Conservation (phyloP, 2,329 filamentous ascomycete species). For the Rosellinia necatrix region DNA sequence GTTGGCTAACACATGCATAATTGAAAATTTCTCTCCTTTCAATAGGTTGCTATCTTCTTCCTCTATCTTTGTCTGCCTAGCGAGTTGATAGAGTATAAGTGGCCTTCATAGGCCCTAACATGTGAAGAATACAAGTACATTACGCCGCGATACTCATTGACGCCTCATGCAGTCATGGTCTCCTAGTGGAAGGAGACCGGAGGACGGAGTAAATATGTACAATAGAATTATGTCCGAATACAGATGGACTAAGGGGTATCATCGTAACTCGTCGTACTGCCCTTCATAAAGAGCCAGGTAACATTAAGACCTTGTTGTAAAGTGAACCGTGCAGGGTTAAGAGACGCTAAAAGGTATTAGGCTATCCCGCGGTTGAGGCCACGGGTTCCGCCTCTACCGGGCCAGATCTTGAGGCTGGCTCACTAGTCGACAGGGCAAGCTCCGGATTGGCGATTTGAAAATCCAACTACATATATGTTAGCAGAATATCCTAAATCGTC, state of each 20-base stretch:
- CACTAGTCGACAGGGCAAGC: slow-evolving; percentile 60
- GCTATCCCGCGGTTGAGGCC: slow-evolving; percentile 13
- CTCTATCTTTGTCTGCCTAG: background rate
- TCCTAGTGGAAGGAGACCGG: background rate
- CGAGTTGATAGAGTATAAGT: background rate
- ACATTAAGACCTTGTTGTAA: slow-evolving; percentile 15
- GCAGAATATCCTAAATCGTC: slow-evolving; percentile 30
- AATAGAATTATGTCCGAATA: slow-evolving; percentile 20
- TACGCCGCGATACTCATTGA: slow-evolving; percentile 10
- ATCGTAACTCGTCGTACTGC: slow-evolving; percentile 25
- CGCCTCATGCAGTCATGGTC: background rate
- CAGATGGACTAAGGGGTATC: slow-evolving; percentile 26
- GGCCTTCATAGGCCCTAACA: background rate
- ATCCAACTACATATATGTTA: slow-evolving; percentile 61
- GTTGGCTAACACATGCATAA: background rate
- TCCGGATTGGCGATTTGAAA: slow-evolving; percentile 82
- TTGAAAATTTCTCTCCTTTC: no score
- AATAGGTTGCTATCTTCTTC: background rate
- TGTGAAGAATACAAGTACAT: slow-evolving; percentile 10
- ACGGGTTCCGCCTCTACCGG: slow-evolving; percentile 23
- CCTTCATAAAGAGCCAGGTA: slow-evolving; percentile 9
- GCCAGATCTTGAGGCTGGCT: slow-evolving; percentile 46
- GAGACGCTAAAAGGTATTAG: background rate
- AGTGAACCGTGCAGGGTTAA: background rate
- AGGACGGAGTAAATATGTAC: background rate